phyloP scores from a whole-genome alignment of 306 rosid genomes.

The Dryas octopetala region DNA sequence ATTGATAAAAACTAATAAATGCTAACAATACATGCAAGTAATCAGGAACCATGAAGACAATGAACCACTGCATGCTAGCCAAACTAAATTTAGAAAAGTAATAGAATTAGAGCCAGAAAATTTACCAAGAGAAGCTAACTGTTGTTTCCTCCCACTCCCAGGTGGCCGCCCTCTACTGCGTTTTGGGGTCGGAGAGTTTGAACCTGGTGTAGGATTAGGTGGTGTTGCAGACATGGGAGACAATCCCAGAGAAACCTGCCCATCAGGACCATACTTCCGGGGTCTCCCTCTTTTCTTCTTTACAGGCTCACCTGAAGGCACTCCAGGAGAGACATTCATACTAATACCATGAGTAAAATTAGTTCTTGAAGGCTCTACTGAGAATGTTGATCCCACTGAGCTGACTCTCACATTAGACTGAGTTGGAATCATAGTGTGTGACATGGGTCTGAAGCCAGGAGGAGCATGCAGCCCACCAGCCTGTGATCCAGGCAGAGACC shows the following conservation, averaged over 20 bases:
- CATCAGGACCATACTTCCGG: conserved; percentile 82
- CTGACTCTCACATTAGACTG: conserved; percentile 58
- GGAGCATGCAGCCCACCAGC: conserved; percentile 54
- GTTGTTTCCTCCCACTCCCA: conserved; percentile 92
- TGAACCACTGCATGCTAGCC: background rate
- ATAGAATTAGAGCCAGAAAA: conserved; percentile 13
- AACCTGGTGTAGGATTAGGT: conserved; percentile 49
- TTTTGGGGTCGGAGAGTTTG: conserved; percentile 46
- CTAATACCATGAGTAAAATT: conserved; percentile 53
- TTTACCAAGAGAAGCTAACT: conserved; percentile 75
- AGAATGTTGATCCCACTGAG: conserved; percentile 57
- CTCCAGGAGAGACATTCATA: conserved; percentile 50
- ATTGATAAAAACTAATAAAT: background rate
- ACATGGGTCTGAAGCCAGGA: conserved; percentile 66
- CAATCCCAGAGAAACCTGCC: conserved; percentile 66
- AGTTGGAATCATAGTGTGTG: conserved; percentile 50
- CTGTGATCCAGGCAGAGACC: conserved; percentile 55
- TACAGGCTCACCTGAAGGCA: conserved; percentile 59
- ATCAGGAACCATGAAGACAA: background rate
- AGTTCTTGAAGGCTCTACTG: conserved; percentile 48
- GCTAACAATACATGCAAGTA: conserved; percentile 2
- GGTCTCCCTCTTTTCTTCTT: conserved; percentile 97
- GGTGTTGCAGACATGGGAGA: conserved; percentile 67
- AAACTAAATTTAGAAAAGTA: conserved; percentile 8
- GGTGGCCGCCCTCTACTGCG: conserved; percentile 75